These are phyloP conservation scores for Fusarium nodosum DNA, from an alignment of 2,329 filamentous ascomycete species.

Conservation along the genomic window DNA sequence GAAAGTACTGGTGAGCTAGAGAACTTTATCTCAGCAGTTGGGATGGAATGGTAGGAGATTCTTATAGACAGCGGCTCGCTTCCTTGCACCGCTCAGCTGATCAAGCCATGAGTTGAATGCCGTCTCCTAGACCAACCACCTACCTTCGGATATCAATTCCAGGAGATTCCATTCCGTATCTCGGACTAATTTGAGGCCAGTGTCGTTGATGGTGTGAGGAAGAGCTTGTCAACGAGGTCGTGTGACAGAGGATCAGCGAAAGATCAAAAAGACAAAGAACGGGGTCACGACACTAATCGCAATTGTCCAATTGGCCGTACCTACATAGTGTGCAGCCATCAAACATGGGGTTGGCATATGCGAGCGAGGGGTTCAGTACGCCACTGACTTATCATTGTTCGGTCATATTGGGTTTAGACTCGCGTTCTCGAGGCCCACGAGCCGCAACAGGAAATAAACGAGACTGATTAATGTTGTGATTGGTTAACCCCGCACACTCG, in stretches of 20 bases:
- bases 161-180: not conserved
- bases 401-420: constrained; percentile 11
- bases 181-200: constrained; percentile 2
- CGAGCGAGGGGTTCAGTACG: not conserved
- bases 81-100: not conserved
- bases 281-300: constrained; percentile 4
- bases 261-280: constrained; percentile 1
- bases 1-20: not conserved
- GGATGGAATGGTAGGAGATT: not conserved
- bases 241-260: constrained; percentile 16
- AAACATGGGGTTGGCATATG: not conserved
- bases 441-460: constrained; percentile 19
- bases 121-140: not conserved
- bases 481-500: constrained; percentile 6
- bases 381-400: constrained; percentile 7
- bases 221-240: constrained; percentile 4
- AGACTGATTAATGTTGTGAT: not conserved
- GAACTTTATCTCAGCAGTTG: not conserved
- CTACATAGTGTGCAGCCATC: not conserved
- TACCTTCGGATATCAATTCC: not conserved
- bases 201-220: constrained; percentile 12
- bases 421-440: not conserved
- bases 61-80: constrained; percentile 1
- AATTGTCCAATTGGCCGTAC: constrained; percentile 7
- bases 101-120: constrained; percentile 1